Evolutionary conservation across 306 rosid genomes (phyloP), one percentile per base, ranked within the genome.

Genomic region (Arachis stenosperma): DNA sequence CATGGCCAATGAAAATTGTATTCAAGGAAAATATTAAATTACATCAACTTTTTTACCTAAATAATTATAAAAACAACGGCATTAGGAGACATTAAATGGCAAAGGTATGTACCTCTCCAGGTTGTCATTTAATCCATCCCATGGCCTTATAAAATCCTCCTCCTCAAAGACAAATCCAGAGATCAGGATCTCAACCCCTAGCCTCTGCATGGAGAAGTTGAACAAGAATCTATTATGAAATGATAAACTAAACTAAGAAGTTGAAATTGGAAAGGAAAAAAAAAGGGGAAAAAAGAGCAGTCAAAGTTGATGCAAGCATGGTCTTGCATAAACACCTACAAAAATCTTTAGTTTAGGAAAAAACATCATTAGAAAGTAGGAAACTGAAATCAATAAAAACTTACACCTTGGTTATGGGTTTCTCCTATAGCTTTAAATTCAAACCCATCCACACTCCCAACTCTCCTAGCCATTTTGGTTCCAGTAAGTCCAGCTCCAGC

Each of bases 71-170:
- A 55, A 33, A 9, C 22, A 62, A 76, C 30, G 59, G 63, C 36
- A 51, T 47, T 27, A 61, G 73, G 51, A 71, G 42, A 39, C 69
- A 52, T 55, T 13, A 46, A 42, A 64, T 69, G 72, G 74, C 7
- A 80, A 76, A 54, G 63, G 76, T 47, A 48, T 37, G 67, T 79
- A 94, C 98, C 97, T 91, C 75, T 94, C 97, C 81, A 88, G 78
- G 77, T 89, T 89, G 79, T 84, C 87, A 63, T 61, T 64, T 64
- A 71, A 81, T 70, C 92, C 98, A 75, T 91, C 98, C 98, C 98
- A 94, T 9, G 98, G 96, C 84, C 82, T 85, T 61, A 86, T 39
- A 84, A 91, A 94, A 84, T 94, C 98, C 0, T 86, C 90, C 79
- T 84, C 86, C 47, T 85, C 89, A 52, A 94, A 89, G 54, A 83